Conservation (phyloP, 768 basidiomycete species). For the Tulasnella sp. region DNA sequence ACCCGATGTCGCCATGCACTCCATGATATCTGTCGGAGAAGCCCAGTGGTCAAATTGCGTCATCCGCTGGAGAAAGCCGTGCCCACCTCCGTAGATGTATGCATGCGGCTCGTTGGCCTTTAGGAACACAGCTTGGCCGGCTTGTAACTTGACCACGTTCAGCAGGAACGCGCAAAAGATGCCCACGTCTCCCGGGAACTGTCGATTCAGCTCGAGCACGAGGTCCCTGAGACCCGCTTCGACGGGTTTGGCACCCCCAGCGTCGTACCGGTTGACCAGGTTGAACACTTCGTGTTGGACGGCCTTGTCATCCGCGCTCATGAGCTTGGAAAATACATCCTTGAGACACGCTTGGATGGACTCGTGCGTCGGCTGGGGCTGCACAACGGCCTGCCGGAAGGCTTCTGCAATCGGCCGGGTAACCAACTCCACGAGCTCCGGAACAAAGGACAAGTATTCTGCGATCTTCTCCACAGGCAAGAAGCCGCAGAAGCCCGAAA, state of each 20-base stretch:
- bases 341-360: conserved; percentile 49
- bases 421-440: conserved; percentile 67
- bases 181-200: conserved; percentile 91
- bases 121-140: conserved; percentile 87
- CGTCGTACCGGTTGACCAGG: conserved; percentile 52
- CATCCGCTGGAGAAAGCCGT: not conserved
- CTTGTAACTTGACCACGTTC: conserved; percentile 66
- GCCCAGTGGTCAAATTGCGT: not conserved
- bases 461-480: conserved; percentile 66
- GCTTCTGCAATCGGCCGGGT: conserved; percentile 38
- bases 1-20: conserved; percentile 92
- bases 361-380: conserved; percentile 32
- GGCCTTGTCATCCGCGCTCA: conserved; percentile 52
- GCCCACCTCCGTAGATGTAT: conserved; percentile 80
- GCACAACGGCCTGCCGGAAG: conserved; percentile 39
- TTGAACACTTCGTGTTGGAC: conserved; percentile 43
- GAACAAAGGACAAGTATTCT: conserved; percentile 47
- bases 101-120: conserved; percentile 96
- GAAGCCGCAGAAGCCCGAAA: conserved; percentile 87
- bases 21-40: conserved; percentile 67
- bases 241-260: conserved; percentile 29
- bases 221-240: conserved; percentile 46
- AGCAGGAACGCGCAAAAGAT: conserved; percentile 81
- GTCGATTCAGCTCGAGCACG: conserved; percentile 40
- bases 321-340: conserved; percentile 66